Evolutionary conservation across 208 protist species (phyloP).

Genomic region (Leishmania amazonensis): DNA sequence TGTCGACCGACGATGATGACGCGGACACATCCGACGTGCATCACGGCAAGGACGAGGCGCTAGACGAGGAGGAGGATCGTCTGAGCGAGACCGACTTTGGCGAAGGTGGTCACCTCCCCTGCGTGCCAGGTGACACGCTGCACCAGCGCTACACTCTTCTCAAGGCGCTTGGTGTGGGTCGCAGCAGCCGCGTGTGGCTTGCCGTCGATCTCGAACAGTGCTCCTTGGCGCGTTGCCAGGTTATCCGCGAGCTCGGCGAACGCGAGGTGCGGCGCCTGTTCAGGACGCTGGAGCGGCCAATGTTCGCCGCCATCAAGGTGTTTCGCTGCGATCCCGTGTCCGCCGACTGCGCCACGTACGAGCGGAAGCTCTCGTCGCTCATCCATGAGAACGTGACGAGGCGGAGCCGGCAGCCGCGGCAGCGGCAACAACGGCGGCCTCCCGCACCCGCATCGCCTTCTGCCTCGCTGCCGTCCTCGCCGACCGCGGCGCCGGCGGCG

Average conservation of each 20-base stretch:
- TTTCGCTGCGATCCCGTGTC: slow-evolving; percentile 59
- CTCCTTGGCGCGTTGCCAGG: slow-evolving; percentile 33
- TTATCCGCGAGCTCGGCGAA: neutral
- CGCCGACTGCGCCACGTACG: slow-evolving; percentile 45
- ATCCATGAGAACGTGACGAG: slow-evolving; percentile 42
- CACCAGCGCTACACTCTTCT: slow-evolving; percentile 62
- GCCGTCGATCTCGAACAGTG: slow-evolving; percentile 63
- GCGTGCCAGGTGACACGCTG: slow-evolving; percentile 65
- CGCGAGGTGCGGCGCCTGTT: slow-evolving; percentile 20
- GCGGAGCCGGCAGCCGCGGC: neutral
- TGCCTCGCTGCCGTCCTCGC: neutral
- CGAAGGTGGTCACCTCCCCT: slow-evolving; percentile 55
- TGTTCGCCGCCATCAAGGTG: slow-evolving; percentile 80
- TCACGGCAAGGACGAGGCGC: neutral
- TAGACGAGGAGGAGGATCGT: slow-evolving; percentile 15
- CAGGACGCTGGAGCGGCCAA: slow-evolving; percentile 32
- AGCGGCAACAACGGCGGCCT: neutral
- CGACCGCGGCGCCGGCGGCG: neutral
- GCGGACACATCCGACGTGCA: neutral
- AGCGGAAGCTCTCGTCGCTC: slow-evolving; percentile 50
- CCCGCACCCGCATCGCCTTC: neutral
- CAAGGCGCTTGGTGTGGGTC: slow-evolving; percentile 49
- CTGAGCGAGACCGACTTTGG: slow-evolving; percentile 49
- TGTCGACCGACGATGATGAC: neutral
- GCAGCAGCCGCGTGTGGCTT: slow-evolving; percentile 70